Evolutionary conservation across 108 stramenopile species (phyloP), one percentile per base, ranked within the genome.

Genomic region (Cyclotella baltica): DNA sequence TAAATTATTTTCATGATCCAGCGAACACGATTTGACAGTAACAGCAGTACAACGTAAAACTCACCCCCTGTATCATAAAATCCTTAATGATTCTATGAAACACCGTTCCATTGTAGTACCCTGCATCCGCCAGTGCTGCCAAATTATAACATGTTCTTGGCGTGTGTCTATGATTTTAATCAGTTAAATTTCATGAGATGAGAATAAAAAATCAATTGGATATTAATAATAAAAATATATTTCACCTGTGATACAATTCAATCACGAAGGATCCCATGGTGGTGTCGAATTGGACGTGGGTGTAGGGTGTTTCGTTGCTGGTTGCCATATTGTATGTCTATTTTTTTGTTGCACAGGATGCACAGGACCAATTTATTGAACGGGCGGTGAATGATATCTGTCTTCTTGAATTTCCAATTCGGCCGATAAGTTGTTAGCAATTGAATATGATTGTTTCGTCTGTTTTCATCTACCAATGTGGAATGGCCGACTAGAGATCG

Each of bases 61-160:
- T 40, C 40, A 72, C 72, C 18, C 86, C 96, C 84, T 99, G 99
- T 20, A 98, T 84, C 95, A 98, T 98, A 75, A 98, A 97, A 38
- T 93, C 96, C 31, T 87, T 85, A 61, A 98, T 96, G 59, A 96
- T 93, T 50, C 99, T 78, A 77, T 99, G 98, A 75, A 98, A 99
- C 27, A 86, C 90, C 9, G 93, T 97, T 2, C 85, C 89, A 72
- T 98, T 85, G 83, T 98, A 99, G 70, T 98, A 98, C 3, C 97
- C 98, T 37, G 84, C 77, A 43, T 89, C 73, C 13, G 97, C 97
- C 73, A 98, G 83, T 15, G 91, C 91, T n/a, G 90, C 90, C 15
- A 95, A 43, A 71, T 95, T 95, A 83, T 92, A 90, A 67, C 90
- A 93, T 11, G 94, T 85, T 46, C 89, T 78, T 6, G 94, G 94